Percentiles rank a stretch among this genome's conserved stretches.
These are phyloP conservation scores for Psilocybe subaeruginosa DNA, from an alignment of 768 basidiomycete genomes.

Conservation along the genomic window DNA sequence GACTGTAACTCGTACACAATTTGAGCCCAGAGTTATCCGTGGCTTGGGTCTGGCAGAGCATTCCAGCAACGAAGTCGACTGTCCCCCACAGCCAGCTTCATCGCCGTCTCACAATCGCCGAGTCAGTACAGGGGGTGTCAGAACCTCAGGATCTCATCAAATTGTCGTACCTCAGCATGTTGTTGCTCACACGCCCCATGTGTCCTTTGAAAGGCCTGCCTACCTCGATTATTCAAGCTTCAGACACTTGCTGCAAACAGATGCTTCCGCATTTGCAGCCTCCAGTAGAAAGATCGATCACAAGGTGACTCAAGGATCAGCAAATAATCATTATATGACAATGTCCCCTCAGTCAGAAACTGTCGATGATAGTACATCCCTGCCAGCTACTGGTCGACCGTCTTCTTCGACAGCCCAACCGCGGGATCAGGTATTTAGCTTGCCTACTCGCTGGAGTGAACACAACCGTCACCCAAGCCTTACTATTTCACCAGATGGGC, in stretches of 20 bases:
- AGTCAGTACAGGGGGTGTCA: slow-evolving; percentile 23
- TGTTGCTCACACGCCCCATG: slow-evolving; percentile 31
- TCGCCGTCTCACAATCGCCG: slow-evolving; percentile 29
- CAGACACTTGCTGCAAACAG: slow-evolving; percentile 68
- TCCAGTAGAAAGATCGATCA: slow-evolving; percentile 42
- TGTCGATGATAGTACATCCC: slow-evolving; percentile 60
- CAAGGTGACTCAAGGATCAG: slow-evolving; percentile 11
- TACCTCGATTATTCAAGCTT: slow-evolving; percentile 81
- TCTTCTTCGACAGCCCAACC: slow-evolving; percentile 29
- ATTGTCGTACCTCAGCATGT: slow-evolving; percentile 30
- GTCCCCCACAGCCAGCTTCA: slow-evolving; percentile 40
- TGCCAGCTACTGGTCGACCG: slow-evolving; percentile 38
- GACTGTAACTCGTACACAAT: slow-evolving; percentile 34
- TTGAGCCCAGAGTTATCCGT: slow-evolving; percentile 74
- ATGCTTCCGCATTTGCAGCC: slow-evolving; percentile 38
- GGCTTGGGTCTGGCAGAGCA: slow-evolving; percentile 26
- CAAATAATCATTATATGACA: slow-evolving; percentile 26
- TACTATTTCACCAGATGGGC: slow-evolving; percentile 69
- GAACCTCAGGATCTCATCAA: slow-evolving; percentile 30
- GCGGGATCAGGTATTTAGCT: slow-evolving; percentile 46
- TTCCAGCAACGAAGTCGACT: slow-evolving; percentile 38
- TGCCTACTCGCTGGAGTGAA: slow-evolving; percentile 84
- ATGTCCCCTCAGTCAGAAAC: slow-evolving; percentile 57
- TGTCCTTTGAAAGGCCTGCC: slow-evolving; percentile 63
- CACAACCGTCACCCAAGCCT: slow-evolving; percentile 61